Conservation (phyloP, 371 early-diverging fungal genomes). For the Polyrhizophydium stewartii region DNA sequence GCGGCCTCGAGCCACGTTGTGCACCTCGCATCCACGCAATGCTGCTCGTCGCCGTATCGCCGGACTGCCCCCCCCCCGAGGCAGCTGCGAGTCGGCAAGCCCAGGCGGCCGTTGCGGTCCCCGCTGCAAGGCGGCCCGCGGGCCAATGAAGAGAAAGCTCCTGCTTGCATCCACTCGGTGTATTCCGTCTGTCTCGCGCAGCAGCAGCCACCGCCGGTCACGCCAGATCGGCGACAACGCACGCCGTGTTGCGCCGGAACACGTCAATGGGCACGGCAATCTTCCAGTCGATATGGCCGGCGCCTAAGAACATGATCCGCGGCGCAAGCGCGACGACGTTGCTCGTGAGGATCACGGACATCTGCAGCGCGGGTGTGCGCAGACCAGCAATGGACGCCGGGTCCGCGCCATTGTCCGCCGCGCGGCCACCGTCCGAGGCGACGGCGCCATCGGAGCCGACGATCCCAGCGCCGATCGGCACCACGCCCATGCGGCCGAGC, state of each 20-base stretch:
- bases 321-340: conserved; percentile 45
- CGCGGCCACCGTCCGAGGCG: no score
- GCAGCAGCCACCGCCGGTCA: conserved; percentile 9
- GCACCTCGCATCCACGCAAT: no score
- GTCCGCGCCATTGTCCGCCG: no score
- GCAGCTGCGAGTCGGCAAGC: no score
- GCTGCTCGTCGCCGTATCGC: no score
- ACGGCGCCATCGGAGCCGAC: neutral
- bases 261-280: conserved; percentile 62
- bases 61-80: no score
- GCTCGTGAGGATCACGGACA: conserved; percentile 65
- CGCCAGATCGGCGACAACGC: conserved; percentile 17
- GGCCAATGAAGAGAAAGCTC: no score
- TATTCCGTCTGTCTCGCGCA: conserved; percentile 40
- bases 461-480: conserved; percentile 53
- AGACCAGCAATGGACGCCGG: no score
- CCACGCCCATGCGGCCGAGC: conserved; percentile 63
- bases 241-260: conserved; percentile 51
- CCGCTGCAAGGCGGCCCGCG: no score
- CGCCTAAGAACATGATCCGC: conserved; percentile 71
- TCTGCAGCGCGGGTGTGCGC: neutral
- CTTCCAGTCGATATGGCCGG: conserved; percentile 88
- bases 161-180: no score
- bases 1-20: no score
- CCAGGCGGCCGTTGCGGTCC: no score